Percentiles rank a stretch among this genome's conserved stretches.
These are phyloP conservation scores for Wallacemonas sp. DNA, from an alignment of 208 protist species.

Conservation along the genomic window DNA sequence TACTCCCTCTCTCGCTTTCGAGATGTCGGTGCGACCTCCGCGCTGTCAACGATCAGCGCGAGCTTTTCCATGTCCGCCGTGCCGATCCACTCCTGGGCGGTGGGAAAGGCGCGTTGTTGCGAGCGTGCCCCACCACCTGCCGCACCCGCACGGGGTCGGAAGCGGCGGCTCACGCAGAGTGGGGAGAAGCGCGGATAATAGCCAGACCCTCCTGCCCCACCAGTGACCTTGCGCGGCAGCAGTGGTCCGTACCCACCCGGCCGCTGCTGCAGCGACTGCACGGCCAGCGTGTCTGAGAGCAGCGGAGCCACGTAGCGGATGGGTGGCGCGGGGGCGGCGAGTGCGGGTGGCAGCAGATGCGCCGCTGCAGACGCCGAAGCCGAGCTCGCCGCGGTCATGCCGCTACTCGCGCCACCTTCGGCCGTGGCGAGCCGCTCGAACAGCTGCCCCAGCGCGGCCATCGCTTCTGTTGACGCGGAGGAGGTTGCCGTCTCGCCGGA, in stretches of 20 bases:
- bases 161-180: conserved; percentile 29
- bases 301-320: conserved; percentile 17
- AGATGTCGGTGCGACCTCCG: background rate
- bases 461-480: background rate
- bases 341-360: conserved; percentile 3
- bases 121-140: conserved; percentile 11
- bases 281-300: conserved; percentile 14
- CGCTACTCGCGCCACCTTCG: background rate
- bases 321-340: background rate
- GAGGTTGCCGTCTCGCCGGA: background rate
- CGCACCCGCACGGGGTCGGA: conserved; percentile 57
- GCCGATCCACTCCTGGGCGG: conserved; percentile 55
- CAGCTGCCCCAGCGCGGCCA: conserved; percentile 39
- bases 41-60: conserved; percentile 27
- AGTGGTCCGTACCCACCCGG: conserved; percentile 48
- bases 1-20: conserved; percentile 32
- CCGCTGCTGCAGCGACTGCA: conserved; percentile 55
- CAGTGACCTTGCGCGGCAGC: conserved; percentile 8
- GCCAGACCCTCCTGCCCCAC: conserved; percentile 6
- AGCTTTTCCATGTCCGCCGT: conserved; percentile 60
- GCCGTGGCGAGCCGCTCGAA: conserved; percentile 42
- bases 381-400: background rate
- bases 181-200: conserved; percentile 56
- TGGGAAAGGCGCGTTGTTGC: conserved; percentile 48
- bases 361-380: background rate